phyloP scores from a whole-genome alignment of 345 rosid species.

The Erodium maritimum region DNA sequence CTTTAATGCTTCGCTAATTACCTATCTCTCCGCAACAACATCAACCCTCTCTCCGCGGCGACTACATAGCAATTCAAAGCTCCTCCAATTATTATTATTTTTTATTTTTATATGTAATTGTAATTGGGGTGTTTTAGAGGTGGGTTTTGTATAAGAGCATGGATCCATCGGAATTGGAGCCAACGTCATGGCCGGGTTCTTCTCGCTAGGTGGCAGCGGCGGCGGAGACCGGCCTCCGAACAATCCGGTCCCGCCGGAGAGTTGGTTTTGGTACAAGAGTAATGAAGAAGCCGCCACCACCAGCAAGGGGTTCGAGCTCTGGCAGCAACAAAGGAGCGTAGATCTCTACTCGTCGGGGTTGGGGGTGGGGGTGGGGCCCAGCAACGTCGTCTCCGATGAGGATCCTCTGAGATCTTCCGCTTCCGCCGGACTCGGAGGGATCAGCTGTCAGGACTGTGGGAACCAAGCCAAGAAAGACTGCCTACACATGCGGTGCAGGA shows the following conservation, averaged over 20 bases:
- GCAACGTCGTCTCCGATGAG: neutral
- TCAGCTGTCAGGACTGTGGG: slow-evolving; percentile 42
- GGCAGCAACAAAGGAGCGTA: slow-evolving; percentile 11
- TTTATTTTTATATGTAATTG: too few relatives aligned
- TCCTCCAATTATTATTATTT: neutral
- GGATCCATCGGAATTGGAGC: too few relatives aligned
- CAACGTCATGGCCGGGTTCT: slow-evolving; percentile 32
- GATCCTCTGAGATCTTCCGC: slow-evolving; percentile 9
- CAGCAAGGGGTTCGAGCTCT: slow-evolving; percentile 20
- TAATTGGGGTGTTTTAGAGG: too few relatives aligned
- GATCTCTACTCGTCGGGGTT: slow-evolving; percentile 27
- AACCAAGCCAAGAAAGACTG: slow-evolving; percentile 45
- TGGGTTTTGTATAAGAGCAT: too few relatives aligned
- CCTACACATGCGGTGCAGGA: slow-evolving; percentile 29
- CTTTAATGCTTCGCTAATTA: neutral
- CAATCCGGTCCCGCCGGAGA: slow-evolving; percentile 10
- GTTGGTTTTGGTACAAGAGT: slow-evolving; percentile 23
- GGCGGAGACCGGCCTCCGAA: slow-evolving; percentile 5
- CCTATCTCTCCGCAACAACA: neutral
- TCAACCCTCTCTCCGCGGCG: too few relatives aligned
- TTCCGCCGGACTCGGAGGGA: slow-evolving; percentile 20
- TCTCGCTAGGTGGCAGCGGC: too few relatives aligned
- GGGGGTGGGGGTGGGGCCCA: slow-evolving; percentile 3
- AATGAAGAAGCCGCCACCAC: slow-evolving; percentile 5
- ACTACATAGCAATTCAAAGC: neutral